Evolutionary conservation across 441 rosid species (phyloP), one percentile per base, ranked within the genome.

Genomic region (Dalechampia spathulata): DNA sequence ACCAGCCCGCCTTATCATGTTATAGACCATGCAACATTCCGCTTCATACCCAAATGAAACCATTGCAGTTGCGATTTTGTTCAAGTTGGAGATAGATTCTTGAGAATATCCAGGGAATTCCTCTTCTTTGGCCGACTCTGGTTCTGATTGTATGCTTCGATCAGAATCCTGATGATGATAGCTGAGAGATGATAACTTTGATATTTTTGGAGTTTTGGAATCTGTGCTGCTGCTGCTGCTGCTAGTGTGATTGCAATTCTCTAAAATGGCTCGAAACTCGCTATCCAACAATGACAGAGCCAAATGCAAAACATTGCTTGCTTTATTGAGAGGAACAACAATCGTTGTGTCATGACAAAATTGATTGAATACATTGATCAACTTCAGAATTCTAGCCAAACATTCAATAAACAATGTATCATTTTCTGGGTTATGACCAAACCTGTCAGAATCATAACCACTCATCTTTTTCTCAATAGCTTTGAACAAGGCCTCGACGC

Each of bases 341-440:
- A 48, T 1, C 1, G 63, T 23, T 5, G 78, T 64, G 46, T 69
- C 62, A 2, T 69, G 51, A 1, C 51, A 39, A 20, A 72, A 71
- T 44, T 70, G 75, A 13, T 65, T 53, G n/a, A 79, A 52, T 28
- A 45, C 56, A 45, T 72, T 63, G 11, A 67, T 53, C 39, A 83
- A 42, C 58, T 45, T 78, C 5, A 83, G 71, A 59, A 84, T 57
- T 7, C 79, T 66, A 37, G 39, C 60, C 12, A 86, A 64, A 36
- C 80, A 75, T 8, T 69, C 72, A 4, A 77, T 57, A 38, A 90
- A 75, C 1, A 41, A 55, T 11, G 67, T 19, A 39, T 84, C 90
- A 12, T 76, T 79, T 7, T 74, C 50, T 44, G 52, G 58, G 20
- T 76, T 70, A 10, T 73, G 61, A 5, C 83, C 78, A 10, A 75